These are phyloP conservation scores for Arthromyces matolae DNA, from an alignment of 768 basidiomycete genomes.

Conservation along the genomic window DNA sequence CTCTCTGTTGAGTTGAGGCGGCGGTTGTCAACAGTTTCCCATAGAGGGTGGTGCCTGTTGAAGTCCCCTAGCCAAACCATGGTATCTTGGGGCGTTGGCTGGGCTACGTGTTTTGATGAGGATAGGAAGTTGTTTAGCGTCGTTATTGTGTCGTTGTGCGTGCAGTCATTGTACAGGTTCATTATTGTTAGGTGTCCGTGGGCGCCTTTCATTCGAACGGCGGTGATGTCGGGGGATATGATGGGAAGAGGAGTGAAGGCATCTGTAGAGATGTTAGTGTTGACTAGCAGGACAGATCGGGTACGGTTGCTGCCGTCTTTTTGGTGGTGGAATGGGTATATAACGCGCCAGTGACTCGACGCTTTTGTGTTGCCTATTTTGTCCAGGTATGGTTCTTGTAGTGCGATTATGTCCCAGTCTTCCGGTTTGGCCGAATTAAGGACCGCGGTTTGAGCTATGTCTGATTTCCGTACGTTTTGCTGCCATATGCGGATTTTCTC, in stretches of 20 bases:
- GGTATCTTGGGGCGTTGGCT: background rate
- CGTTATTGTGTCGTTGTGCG: conserved; percentile 3
- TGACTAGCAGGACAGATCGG: conserved; percentile 8
- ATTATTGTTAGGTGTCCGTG: background rate
- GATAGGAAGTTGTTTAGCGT: background rate
- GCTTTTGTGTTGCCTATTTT: conserved; percentile 13
- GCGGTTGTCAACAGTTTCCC: conserved; percentile 4
- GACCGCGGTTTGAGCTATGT: conserved; percentile 12
- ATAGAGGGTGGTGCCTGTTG: conserved; percentile 5
- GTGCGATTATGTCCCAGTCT: conserved; percentile 22
- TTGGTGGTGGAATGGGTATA: conserved; percentile 3
- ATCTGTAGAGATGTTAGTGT: conserved; percentile 11
- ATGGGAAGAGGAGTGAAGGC: background rate
- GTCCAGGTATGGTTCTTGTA: conserved; percentile 33
- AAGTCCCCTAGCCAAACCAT: background rate
- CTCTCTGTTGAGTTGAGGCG: conserved; percentile 1
- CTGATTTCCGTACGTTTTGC: background rate
- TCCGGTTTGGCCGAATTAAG: conserved; percentile 12
- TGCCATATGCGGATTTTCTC: background rate
- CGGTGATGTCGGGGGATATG: background rate
- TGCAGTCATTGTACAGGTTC: conserved; percentile 9
- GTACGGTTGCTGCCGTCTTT: background rate
- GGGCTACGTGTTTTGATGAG: background rate
- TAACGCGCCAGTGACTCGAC: background rate
- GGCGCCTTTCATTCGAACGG: background rate